Evolutionary conservation across 495 filamentous ascomycete genomes (phyloP).

Genomic region (Trichoderma reesei): DNA sequence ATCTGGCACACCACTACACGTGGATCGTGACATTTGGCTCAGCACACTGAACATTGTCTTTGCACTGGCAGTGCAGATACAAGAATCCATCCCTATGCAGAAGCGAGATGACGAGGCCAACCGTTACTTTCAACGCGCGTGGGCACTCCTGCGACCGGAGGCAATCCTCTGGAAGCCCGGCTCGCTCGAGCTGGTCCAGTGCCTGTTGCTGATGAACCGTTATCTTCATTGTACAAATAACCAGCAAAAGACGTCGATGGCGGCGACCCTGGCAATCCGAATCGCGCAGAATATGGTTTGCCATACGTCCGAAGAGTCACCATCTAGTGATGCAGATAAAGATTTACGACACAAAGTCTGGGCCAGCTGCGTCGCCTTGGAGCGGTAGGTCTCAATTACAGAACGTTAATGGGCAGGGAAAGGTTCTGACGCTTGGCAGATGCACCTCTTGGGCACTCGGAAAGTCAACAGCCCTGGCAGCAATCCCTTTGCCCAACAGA

Average conservation of each 20-base stretch:
- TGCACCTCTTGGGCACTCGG: no score
- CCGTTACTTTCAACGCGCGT: slow-evolving; percentile 18
- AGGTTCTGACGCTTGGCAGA: no score
- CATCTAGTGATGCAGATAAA: no score
- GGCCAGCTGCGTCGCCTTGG: neutral
- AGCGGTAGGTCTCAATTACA: no score
- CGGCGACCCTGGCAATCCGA: slow-evolving; percentile 21
- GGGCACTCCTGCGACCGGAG: slow-evolving; percentile 18
- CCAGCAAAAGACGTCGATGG: slow-evolving; percentile 26
- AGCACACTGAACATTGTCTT: neutral
- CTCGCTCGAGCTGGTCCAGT: slow-evolving; percentile 21
- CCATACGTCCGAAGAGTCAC: no score
- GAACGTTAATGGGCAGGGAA: no score
- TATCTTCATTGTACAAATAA: slow-evolving; percentile 26
- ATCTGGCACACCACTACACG: neutral
- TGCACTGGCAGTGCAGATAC: neutral
- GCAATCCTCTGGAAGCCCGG: slow-evolving; percentile 18
- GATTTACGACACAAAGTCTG: neutral
- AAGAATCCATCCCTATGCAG: neutral
- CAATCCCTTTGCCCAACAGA: no score
- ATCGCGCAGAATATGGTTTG: slow-evolving; percentile 20
- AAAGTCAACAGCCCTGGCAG: no score
- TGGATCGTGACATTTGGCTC: neutral
- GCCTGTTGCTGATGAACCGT: slow-evolving; percentile 23
- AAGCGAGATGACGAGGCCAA: slow-evolving; percentile 11